A percentile compares a stretch with the other conserved stretches of the same genome.
These are phyloP conservation scores for Cantharellus anzutake DNA, from an alignment of 768 basidiomycete species.

Conservation along the genomic window DNA sequence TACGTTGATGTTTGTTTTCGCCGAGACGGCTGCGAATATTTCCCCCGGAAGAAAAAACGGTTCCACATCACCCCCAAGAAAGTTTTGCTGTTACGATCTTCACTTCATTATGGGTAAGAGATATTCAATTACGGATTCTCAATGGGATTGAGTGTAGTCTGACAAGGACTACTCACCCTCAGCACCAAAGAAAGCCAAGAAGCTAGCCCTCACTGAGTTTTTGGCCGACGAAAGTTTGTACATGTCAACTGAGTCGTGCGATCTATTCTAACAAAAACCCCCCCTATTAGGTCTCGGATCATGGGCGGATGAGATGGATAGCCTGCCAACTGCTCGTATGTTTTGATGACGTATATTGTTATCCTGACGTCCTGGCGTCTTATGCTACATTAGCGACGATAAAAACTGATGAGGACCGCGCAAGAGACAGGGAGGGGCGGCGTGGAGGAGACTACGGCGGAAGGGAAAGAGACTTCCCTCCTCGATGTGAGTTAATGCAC, in stretches of 20 bases:
- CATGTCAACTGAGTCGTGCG: slow-evolving; percentile 5
- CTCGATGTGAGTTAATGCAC: slow-evolving; percentile 31
- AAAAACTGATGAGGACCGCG: slow-evolving; percentile 46
- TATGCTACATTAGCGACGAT: slow-evolving; percentile 34
- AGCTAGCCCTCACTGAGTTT: slow-evolving; percentile 86
- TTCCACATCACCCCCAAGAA: too few species aligned
- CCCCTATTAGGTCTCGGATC: slow-evolving; percentile 51
- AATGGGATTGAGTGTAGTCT: neutral
- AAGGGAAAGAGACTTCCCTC: slow-evolving; percentile 45
- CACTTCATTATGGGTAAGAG: too few species aligned
- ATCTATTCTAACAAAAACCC: neutral
- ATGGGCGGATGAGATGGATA: slow-evolving; percentile 98
- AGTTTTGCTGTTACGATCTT: too few species aligned
- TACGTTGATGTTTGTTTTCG: too few species aligned
- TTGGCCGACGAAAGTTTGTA: slow-evolving; percentile 64
- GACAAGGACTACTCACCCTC: neutral
- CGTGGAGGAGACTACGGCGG: slow-evolving; percentile 32
- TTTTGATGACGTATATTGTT: slow-evolving; percentile 8
- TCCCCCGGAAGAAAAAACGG: too few species aligned
- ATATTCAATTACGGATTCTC: too few species aligned
- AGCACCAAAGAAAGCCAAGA: slow-evolving; percentile 87
- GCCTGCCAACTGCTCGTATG: slow-evolving; percentile 85
- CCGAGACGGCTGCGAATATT: too few species aligned
- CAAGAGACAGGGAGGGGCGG: slow-evolving; percentile 6
- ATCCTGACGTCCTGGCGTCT: neutral